Evolutionary conservation across 2,329 filamentous ascomycete species (phyloP).

Genomic region (Cyphellophora europaea): DNA sequence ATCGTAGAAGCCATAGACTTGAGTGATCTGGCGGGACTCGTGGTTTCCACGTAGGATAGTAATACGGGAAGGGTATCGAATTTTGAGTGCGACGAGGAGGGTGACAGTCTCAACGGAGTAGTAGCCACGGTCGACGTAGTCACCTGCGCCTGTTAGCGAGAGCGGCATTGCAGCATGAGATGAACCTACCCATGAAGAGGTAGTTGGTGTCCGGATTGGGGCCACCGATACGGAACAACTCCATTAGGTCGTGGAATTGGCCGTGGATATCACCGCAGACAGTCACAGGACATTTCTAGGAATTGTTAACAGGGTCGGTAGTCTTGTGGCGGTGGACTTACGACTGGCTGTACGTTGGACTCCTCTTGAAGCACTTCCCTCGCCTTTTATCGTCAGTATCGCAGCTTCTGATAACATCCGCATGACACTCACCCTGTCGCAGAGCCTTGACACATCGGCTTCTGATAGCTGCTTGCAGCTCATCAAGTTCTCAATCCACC

Average conservation of each 20-base stretch:
- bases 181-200: constrained; percentile 82
- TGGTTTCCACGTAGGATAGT: constrained; percentile 98
- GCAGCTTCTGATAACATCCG: constrained; percentile 5
- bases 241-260: constrained; percentile 98
- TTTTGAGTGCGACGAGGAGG: constrained; percentile 91
- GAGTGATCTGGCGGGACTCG: constrained; percentile 97
- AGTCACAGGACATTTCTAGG: constrained; percentile 92
- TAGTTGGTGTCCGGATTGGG: constrained; percentile 98
- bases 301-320: constrained; percentile 7
- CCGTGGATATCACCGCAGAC: constrained; percentile 99
- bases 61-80: constrained; percentile 94
- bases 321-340: constrained; percentile 37
- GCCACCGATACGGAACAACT: constrained; percentile 97
- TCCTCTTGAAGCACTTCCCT: constrained; percentile 94
- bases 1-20: constrained; percentile 99
- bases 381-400: constrained; percentile 48
- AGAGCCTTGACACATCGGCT: constrained; percentile 88
- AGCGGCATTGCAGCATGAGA: constrained; percentile 9
- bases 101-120: constrained; percentile 98
- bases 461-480: constrained; percentile 96
- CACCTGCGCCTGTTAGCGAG: constrained; percentile 48
- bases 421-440: constrained; percentile 71
- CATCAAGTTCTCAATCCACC: constrained; percentile 99
- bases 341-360: constrained; percentile 97
- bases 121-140: constrained; percentile 97